Evolutionary conservation across 306 rosid genomes (phyloP), one percentile per base, ranked within the genome.

Genomic region (Glycine soja): DNA sequence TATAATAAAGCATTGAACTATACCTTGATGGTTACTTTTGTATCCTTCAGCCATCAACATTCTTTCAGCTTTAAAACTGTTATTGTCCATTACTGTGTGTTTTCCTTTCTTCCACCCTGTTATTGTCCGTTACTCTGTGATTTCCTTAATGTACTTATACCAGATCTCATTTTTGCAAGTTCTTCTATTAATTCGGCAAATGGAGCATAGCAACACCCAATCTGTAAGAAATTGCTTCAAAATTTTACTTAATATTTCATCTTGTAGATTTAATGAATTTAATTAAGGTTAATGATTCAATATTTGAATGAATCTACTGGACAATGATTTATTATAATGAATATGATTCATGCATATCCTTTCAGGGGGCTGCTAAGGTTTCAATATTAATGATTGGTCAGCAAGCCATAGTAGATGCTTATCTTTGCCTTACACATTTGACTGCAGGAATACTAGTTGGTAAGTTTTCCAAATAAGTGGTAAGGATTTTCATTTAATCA

Each of bases 161-260:
- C 89, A 95, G 99, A 81, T 91, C 82, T 95, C 99, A 14, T 95
- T 95, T 88, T 89, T 95, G 89, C 99, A 95, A 93, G 97, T 95
- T 89, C 97, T 95, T 82, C 89, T 95, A 59, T 82, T 95, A 84
- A 93, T 95, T 87, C 93, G 99, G 82, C 98, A 95, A 87, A 95
- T 95, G 99, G 99, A 93, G 87, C 99, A 95, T 86, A 88, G 99
- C 89, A 95, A 91, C 88, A 95, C 99, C 77, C 99, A 93, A 76
- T 95, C 98, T 24, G 98, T 95, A 93, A 88, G 94, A 64, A 77
- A 36, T 79, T 72, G 56, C 83, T 48, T 80, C 24, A 67, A 32
- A 67, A 36, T 70, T 62, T 72, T 24, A 19, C 62, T 75, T 76
- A 10, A 32, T 50, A 77, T 68, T 77, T 12, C 67, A 73, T 48